Percentiles rank a stretch among this genome's conserved stretches.
phyloP scores from a whole-genome alignment of 2,329 filamentous ascomycete species.

The Trichoderma atroviride region DNA sequence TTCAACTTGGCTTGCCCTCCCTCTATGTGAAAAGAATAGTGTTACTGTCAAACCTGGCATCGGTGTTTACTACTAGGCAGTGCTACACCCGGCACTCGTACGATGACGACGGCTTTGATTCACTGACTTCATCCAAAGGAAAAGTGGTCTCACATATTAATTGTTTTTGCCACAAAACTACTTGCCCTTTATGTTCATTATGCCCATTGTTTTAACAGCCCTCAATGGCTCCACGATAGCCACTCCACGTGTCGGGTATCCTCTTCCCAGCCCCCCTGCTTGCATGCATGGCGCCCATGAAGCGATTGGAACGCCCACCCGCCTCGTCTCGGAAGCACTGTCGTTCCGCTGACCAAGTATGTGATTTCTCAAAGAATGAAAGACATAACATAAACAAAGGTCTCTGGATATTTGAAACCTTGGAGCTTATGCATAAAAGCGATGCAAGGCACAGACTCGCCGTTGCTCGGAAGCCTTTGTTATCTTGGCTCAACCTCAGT shows the following conservation, averaged over 20 bases:
- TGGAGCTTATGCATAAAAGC: not conserved
- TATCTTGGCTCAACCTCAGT: not conserved
- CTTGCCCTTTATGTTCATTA: not conserved
- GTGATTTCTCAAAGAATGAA: not conserved
- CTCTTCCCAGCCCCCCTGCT: slow-evolving; percentile 1
- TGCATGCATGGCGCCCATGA: slow-evolving; percentile 2
- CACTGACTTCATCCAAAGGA: slow-evolving; percentile 6
- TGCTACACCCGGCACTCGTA: not conserved
- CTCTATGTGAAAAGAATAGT: not conserved
- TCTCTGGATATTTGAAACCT: not conserved
- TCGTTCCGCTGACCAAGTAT: not conserved
- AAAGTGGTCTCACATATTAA: not conserved
- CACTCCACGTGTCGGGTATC: slow-evolving; percentile 9
- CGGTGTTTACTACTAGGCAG: not conserved
- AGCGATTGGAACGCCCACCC: not conserved
- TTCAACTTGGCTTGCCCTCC: not conserved
- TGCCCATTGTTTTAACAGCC: slow-evolving; percentile 1
- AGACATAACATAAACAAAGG: not conserved
- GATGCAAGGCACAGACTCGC: not conserved
- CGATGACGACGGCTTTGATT: not conserved
- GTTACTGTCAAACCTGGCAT: not conserved
- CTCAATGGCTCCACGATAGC: slow-evolving; percentile 10
- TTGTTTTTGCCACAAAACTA: not conserved
- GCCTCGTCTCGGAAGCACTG: not conserved
- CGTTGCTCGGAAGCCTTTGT: not conserved